Evolutionary conservation across 2,329 filamentous ascomycete species (phyloP), one percentile per base, ranked within the genome.

Genomic region (Paecilomyces niveus): DNA sequence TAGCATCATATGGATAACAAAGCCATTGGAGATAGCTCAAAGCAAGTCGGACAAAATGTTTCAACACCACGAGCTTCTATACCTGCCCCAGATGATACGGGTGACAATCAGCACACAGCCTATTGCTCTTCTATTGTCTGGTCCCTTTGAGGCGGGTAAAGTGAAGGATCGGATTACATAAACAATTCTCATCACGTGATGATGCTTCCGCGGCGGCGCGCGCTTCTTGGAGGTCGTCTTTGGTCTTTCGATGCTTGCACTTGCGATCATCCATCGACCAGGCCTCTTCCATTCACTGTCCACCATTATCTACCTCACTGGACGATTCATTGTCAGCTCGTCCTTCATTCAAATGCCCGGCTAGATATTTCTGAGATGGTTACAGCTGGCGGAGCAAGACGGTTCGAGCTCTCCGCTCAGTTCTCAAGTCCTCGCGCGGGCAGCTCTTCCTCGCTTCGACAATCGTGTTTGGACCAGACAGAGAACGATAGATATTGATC

Each of bases 341-440:
- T 53, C 53, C 55, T 32, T 52, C 22, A 11, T 58, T 59, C 54
- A 52, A 53, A 35, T 49, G 39, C 55, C 60, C 54, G 49, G 21
- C 54, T 53, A 54, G 53, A 60, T 58, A 59, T 51, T 65, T 64
- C 59, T 74, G 72, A 74, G 65, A 75, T 75, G 72, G 65, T 75
- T 66, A 71, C 65, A 68, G 60, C 61, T 69, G 66, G 67, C 67
- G 68, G 66, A 61, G 62, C 68, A 61, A 64, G 66, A 68, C 67
- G 69, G 68, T 69, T 68, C 63, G 72, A 75, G 71, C 71, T 72
- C 65, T 68, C 64, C 65, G 73, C 73, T 75, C 72, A 65, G 63
- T 68, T 70, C 60, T 64, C 63, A 63, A 57, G 61, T 62, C 62
- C 65, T 68, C 70, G 66, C 70, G 71, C 70, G 65, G 64, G 65